These are phyloP conservation scores for Stagonosporopsis vannaccii DNA, from an alignment of 2,329 filamentous ascomycete genomes.

Conservation along the genomic window DNA sequence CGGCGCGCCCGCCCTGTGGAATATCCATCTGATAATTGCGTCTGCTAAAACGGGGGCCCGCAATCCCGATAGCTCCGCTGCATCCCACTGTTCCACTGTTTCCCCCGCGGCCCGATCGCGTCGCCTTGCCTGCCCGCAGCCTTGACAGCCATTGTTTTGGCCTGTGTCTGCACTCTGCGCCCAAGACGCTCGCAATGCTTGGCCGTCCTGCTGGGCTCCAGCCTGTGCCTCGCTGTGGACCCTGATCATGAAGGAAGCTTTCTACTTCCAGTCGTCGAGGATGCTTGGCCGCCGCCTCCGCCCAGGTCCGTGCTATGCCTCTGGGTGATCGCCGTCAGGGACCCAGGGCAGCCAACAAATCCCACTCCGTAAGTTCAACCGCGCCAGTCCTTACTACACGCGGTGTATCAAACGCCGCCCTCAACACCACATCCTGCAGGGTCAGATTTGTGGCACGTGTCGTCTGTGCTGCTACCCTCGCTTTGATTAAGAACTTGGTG, in stretches of 20 bases:
- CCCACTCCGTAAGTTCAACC: conserved; percentile 22
- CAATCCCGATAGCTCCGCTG: conserved; percentile 14
- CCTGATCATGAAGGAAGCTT: conserved; percentile 20
- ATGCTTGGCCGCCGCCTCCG: conserved; percentile 12
- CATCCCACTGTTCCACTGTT: conserved; percentile 9
- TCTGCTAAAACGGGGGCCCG: conserved; percentile 12
- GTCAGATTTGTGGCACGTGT: conserved; percentile 41
- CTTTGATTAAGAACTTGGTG: conserved; percentile 38
- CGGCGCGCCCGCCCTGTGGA: neutral
- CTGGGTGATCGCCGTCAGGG: conserved; percentile 15
- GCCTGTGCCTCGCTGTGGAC: conserved; percentile 21
- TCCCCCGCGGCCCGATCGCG: conserved; percentile 11
- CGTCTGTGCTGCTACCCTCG: conserved; percentile 27
- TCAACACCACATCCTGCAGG: conserved; percentile 32
- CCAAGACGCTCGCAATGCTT: conserved; percentile 33
- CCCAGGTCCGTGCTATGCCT: conserved; percentile 15
- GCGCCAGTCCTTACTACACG: conserved; percentile 20
- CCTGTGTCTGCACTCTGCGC: conserved; percentile 28
- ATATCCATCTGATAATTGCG: conserved; percentile 13
- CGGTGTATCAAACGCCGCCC: conserved; percentile 29
- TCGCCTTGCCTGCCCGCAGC: conserved; percentile 9
- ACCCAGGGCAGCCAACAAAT: conserved; percentile 16
- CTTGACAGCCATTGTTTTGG: conserved; percentile 18
- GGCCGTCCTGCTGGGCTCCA: conserved; percentile 27
- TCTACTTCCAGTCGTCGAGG: conserved; percentile 13